Base-by-base conservation (phyloP, 441 rosid genomes). In the Theobroma grandiflorum region DNA sequence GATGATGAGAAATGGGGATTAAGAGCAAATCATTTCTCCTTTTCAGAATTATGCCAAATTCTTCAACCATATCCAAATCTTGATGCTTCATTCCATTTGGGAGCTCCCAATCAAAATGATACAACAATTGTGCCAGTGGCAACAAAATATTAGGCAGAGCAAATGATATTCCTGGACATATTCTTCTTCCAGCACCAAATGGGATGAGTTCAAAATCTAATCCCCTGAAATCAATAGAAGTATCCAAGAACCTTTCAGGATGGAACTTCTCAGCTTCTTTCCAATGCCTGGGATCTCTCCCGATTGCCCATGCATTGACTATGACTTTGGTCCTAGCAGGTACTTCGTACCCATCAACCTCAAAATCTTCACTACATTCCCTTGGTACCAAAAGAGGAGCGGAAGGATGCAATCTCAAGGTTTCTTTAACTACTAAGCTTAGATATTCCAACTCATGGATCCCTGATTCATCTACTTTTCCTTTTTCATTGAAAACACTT, bases 181-280 rank as follows among this genome's bases (percentile, higher is more conserved):
- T 45, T 53, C 72, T 40, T 22, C 50, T 67, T 42, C 72, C 72
- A 9, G 53, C 55, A 20, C 73, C 38, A 12, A 69, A 69, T 45
- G 73, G 73, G 55, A 69, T 69, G 1, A 10, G 45, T 38, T 69
- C 55, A 12, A 88, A 78, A 61, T 71, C 10, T 1, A 37, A 42
- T 2, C 86, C 90, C 47, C 64, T 82, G 15, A 67, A 82, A 49
- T 86, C 88, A 4, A 75, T 31, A 0, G 72, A 26, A 2, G 55
- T 78, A 6, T 84, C 66, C 2, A 77, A 4, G 77, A 86, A 88
- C 38, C 90, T 84, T 62, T 88, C 87, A 0, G 89, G 89, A 4
- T 14, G 4, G 4, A 88, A 86, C 3, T 37, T 71, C 3, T 88
- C 83, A 0, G 90, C 10, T 9, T 86, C 85, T 0, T 9, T 31